Conservation (phyloP, 2,329 filamentous ascomycete species). For the Chaetomium sp. region DNA sequence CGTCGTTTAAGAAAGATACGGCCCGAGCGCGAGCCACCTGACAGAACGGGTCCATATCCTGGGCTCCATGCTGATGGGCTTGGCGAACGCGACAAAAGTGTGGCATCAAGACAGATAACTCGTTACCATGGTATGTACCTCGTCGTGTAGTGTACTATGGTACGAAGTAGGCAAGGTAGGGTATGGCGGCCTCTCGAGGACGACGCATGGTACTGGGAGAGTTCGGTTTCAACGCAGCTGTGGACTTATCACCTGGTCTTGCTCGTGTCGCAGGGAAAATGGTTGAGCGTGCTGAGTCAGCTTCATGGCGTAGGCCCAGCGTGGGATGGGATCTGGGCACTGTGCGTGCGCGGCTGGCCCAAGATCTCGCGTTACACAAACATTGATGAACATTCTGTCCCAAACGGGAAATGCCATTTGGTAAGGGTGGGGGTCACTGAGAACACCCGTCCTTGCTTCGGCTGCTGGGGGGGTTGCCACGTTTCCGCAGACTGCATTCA, state of each 20-base stretch:
- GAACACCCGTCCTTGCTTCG: neutral
- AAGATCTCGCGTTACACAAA: slow-evolving; percentile 13
- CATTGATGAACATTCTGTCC: slow-evolving; percentile 4
- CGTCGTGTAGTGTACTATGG: too few relatives aligned
- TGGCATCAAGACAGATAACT: too few relatives aligned
- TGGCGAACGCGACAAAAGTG: too few relatives aligned
- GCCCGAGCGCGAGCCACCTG: too few relatives aligned
- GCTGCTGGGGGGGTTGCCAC: neutral
- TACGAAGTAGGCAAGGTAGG: too few relatives aligned
- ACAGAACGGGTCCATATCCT: too few relatives aligned
- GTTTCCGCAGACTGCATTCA: slow-evolving; percentile 3
- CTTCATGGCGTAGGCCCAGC: neutral
- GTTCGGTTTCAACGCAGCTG: too few relatives aligned
- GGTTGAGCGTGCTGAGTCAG: neutral
- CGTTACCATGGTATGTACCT: too few relatives aligned
- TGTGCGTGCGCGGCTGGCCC: neutral
- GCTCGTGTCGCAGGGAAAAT: neutral
- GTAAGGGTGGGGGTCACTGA: slow-evolving; percentile 9
- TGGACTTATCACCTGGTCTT: neutral
- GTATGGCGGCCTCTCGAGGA: too few relatives aligned
- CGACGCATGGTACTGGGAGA: too few relatives aligned
- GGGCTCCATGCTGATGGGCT: too few relatives aligned
- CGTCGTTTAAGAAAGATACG: too few relatives aligned
- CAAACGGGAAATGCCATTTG: slow-evolving; percentile 7
- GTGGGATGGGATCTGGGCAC: neutral